Evolutionary conservation across 139 green algal species (phyloP).

Genomic region (Coelastrella sp.): DNA sequence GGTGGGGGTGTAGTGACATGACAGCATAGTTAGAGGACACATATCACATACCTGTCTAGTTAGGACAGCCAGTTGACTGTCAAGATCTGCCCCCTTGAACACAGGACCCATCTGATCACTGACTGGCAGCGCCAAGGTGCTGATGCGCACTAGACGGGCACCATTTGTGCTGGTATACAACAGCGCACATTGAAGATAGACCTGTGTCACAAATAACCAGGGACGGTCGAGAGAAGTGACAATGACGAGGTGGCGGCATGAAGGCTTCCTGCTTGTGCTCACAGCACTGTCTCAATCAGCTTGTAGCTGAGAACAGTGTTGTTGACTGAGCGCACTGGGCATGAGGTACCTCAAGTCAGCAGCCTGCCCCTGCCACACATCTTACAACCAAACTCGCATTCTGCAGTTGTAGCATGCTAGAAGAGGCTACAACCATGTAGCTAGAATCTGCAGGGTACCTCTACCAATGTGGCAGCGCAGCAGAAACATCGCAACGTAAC

Average conservation of each 20-base stretch:
- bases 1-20: no score
- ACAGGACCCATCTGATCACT: constrained; percentile 72
- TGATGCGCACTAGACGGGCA: constrained; percentile 76
- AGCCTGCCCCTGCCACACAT: no score
- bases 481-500: background rate
- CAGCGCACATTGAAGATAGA: constrained; percentile 84
- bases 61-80: constrained; percentile 72
- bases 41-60: constrained; percentile 28
- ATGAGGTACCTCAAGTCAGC: no score
- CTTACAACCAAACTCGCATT: no score
- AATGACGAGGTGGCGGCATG: background rate
- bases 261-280: background rate
- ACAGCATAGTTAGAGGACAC: no score
- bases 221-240: no score
- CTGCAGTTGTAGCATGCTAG: no score
- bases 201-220: constrained; percentile 51
- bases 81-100: constrained; percentile 89
- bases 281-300: background rate
- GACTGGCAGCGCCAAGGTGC: constrained; percentile 85
- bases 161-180: constrained; percentile 84
- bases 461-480: background rate
- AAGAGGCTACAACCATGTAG: constrained; percentile 48
- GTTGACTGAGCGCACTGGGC: no score
- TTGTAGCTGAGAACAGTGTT: no score
- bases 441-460: constrained; percentile 53